Evolutionary conservation across 805 yeast species (phyloP), one percentile per base, ranked within the genome.

Genomic region (Soucietia sequanensis): DNA sequence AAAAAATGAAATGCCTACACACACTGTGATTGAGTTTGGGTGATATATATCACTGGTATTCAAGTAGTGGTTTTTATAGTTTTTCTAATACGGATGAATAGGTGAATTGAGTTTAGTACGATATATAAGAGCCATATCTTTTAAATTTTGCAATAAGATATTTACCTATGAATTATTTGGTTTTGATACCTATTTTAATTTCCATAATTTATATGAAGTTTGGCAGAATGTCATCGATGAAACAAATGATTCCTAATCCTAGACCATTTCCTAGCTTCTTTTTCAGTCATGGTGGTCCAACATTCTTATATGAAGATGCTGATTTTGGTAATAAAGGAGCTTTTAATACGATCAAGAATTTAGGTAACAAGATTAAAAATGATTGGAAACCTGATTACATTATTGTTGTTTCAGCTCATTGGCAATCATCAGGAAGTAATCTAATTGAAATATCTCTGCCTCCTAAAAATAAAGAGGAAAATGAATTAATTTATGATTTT

Each of bases 261-360:
- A 34, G 39, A 6, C 70, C 70, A 11, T 58, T 57, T 13, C 91
- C 93, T 5, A 73, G 79, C 1, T 82, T 62, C 52, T 86, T 84
- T 56, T 52, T 84, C 27, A 78, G 87, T n/a, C 95, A 85, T 59
- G 95, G 95, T 6, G 93, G 90, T 0, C 95, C 95, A 6, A 78
- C 84, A 1, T 83, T 85, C 54, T 75, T 84, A 68, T 80, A 81
- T 47, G 47, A 48, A 23, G 58, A 67, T n/a, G 71, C 64, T 32
- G 65, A 58, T 15, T 59, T 64, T 31, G 78, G 78, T 13, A 76
- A 82, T 23, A 70, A 75, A 37, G 86, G 86, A 4, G 90, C 91
- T 0, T 82, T 74, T 65, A 62, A 67, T 16, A 62, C 61, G 4
- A 67, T 80, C 5, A 58, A 66, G 30, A 46, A 58, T 15, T 41